Conservation (phyloP, 2,329 filamentous ascomycete species). For the Diatrype stigma region DNA sequence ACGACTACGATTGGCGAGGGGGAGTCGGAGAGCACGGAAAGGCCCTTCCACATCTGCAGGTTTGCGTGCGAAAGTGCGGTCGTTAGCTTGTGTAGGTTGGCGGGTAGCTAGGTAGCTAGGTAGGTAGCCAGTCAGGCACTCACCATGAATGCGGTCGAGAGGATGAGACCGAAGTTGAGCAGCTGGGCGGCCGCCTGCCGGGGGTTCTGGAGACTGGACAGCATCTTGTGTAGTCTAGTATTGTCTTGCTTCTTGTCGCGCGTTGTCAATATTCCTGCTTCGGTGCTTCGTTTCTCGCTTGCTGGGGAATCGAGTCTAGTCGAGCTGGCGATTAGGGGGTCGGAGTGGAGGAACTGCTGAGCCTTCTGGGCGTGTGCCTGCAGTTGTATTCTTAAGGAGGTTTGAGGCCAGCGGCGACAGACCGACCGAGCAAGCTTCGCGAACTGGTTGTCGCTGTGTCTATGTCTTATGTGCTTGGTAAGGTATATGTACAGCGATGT, state of each 20-base stretch:
- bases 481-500: too few species aligned
- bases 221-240: constrained; percentile 57
- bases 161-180: constrained; percentile 85
- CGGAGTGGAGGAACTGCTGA: constrained; percentile 10
- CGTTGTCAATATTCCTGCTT: too few species aligned
- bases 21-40: constrained; percentile 73
- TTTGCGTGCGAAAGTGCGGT: background rate
- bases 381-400: background rate
- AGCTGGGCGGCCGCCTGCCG: constrained; percentile 78
- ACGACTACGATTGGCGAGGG: constrained; percentile 78
- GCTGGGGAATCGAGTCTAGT: too few species aligned
- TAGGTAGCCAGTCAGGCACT: constrained; percentile 13
- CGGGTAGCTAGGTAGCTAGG: background rate
- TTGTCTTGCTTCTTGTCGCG: background rate
- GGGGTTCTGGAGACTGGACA: constrained; percentile 67
- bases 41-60: constrained; percentile 74
- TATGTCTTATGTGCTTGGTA: too few species aligned
- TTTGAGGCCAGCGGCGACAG: too few species aligned
- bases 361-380: background rate
- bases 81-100: too few species aligned
- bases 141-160: constrained; percentile 89
- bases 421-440: too few species aligned
- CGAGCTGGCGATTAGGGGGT: too few species aligned
- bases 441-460: too few species aligned
- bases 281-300: background rate